Base-by-base conservation (phyloP, 139 green algal genomes). In the Gonium pectorale region DNA sequence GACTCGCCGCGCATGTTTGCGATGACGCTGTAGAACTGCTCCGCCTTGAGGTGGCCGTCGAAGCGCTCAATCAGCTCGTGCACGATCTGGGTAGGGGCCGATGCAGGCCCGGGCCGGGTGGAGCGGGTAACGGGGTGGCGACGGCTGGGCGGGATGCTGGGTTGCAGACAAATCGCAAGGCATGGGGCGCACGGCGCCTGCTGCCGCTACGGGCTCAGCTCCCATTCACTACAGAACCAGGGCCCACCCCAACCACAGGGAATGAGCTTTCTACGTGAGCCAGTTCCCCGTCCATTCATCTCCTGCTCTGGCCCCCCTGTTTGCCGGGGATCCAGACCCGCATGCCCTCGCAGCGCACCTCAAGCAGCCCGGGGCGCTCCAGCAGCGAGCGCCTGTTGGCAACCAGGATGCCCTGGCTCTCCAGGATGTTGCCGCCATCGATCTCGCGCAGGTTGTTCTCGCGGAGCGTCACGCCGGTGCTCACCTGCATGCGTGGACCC, bases 371-470 rank as follows among this genome's bases (percentile, higher is more conserved):
- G 0, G 83, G 83, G 0, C 94, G 87, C 71, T 95, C 90, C 85
- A 93, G 66, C 52, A 98, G 88, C 4, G 94, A 92, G 15, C 87
- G 79, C 43, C 90, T 87, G 90, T 94, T 97, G 67, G 93, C 97
- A 33, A 99, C 95, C 49, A 99, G 90, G 29, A 90, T 87, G 15
- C 95, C 96, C 90, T 99, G 80, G 84, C 90, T 95, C 38, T 97
- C 81, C 44, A 99, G 74, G 60, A 99, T 95, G 31, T 56, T 88
- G 43, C 92, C 97, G 64, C 96, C 96, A 63, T 94, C 84, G 63
- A 98, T 91, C 89, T 98, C 87, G 78, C 95, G 63, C 67, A 99
- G 90, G 90, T 99, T 99, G 93, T 99, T 99, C 88, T 99, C 97
- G 59, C 97, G 93, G 74, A 99, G 90, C 4, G 97, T 99, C 0